Base-by-base conservation (phyloP, 129 eudicot genomes). In the Erigeron canadensis region DNA sequence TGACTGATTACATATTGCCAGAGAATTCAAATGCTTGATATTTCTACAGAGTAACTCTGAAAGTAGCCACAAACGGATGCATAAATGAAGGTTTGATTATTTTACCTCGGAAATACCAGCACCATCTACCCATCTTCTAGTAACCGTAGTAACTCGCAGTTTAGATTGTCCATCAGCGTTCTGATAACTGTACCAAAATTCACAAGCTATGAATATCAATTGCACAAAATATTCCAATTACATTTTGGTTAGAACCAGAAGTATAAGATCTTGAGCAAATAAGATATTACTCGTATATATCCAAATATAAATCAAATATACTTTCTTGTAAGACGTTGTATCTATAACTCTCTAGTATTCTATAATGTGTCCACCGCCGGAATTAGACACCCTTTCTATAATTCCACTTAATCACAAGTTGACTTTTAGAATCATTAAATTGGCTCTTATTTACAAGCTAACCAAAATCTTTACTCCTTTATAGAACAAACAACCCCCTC, bases 91-190 rank as follows among this genome's bases (percentile, higher is more conserved):
- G 42, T 45, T 67, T 55, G 41, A 79, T 55, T 39, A 40, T 23
- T 69, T 63, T 70, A 91, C 98, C 98, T 88, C 98, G 13, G 89
- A 82, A 64, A 87, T 87, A 74, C 77, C 78, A 45, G 85, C 78
- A 77, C 83, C 83, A 61, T 91, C 96, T 8, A 84, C 84, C 98
- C 98, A 91, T 74, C 87, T 82, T 85, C 93, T 86, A 34, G 82
- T 84, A 48, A 91, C 67, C 21, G 98, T 91, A 67, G 98, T 88
- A 41, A 89, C 96, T 70, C 96, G 86, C 67, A 88, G 63, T 72
- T 71, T 81, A 53, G 78, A 72, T 79, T 84, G 91, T 56, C 98
- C 91, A 65, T 91, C 98, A 42, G 84, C 74, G 51, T 73, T 75
- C 84, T 89, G 95, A 72, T 84, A 88, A 80, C 98, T 91, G 87